Base-by-base conservation (phyloP, 2,329 filamentous ascomycete genomes). In the Sporothrix inflata region DNA sequence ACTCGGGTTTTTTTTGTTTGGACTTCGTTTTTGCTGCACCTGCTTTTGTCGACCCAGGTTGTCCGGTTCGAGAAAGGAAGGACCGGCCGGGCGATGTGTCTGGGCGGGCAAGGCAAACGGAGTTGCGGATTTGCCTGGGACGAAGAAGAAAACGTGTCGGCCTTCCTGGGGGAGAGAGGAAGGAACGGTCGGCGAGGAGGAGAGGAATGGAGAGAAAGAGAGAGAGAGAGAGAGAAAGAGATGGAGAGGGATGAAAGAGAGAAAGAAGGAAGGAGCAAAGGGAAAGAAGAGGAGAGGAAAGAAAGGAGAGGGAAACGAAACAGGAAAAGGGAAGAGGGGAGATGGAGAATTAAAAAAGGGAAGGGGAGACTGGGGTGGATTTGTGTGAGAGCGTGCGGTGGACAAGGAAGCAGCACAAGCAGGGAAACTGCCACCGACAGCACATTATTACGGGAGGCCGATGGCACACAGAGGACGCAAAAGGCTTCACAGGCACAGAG, bases 401-500 rank as follows among this genome's bases (percentile, higher is more conserved):
- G 77, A 76, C 78, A 78, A 79, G 72, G 73, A 57, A 77, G 78
- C 77, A 78, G 30, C 27, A 69, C 30, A 55, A 55, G 34, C 49
- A 49, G 55, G 40, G 30, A 47, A 55, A 34, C 27, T n/a, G 40
- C 40, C 34, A 45, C 34, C 38, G 60, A 63, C 38, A 45, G 19
- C 60, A 71, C 70, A 63, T 34, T 55, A 57, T n/a, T n/a, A 53
- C 45, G 30, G 65, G 30, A 24, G 45, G 47, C 45, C 60, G 65
- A n/a, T n/a, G 65, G 47, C 24, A 47, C 65, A 68, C 65, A 53
- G 45, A 38, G 65, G 21, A 12, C 27, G 27, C 45, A 6, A 27
- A 19, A 57, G 49, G 49, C 38, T 24, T 24, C n/a, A 30, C 14
- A 42, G 60, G 60, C 34, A 45, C 40, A 21, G 19, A 16, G 19